Conservation (phyloP, 805 yeast genomes). For the Metschnikowia amazonensis region DNA sequence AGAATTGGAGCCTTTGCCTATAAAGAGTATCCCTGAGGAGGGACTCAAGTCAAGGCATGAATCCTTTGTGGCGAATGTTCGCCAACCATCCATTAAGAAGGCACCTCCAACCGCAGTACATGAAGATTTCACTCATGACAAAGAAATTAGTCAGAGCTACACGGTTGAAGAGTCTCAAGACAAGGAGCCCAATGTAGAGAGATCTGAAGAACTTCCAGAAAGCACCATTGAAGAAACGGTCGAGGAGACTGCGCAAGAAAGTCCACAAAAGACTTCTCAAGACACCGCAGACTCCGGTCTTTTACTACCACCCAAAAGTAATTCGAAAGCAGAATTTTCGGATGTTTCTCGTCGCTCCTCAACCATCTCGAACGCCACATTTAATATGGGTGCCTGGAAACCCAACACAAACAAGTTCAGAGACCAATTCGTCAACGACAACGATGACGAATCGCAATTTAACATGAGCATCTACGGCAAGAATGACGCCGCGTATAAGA, state of each 20-base stretch:
- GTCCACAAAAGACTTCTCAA: background rate
- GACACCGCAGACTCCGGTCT: background rate
- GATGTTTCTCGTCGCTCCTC: slow-evolving; percentile 30
- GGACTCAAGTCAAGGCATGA: slow-evolving; percentile 12
- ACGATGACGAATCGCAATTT: slow-evolving; percentile 35
- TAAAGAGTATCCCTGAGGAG: background rate
- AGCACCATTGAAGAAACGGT: background rate
- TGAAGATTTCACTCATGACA: background rate
- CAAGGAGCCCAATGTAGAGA: background rate
- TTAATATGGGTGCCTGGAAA: slow-evolving; percentile 54
- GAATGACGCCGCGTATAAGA: slow-evolving; percentile 26
- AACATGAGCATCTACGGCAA: slow-evolving; percentile 16
- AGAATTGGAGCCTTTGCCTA: background rate
- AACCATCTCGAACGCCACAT: slow-evolving; percentile 27
- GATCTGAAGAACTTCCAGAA: background rate
- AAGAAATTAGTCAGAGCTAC: background rate
- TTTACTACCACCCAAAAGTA: background rate
- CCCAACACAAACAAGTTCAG: slow-evolving; percentile 52
- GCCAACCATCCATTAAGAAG: slow-evolving; percentile 30
- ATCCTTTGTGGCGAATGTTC: slow-evolving; percentile 10
- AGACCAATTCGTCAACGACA: slow-evolving; percentile 45
- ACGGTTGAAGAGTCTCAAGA: background rate
- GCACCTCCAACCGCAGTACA: slow-evolving; percentile 27
- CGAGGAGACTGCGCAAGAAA: background rate
- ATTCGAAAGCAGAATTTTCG: background rate